Base-by-base conservation (phyloP, 768 basidiomycete genomes). In the Russula brevipes region DNA sequence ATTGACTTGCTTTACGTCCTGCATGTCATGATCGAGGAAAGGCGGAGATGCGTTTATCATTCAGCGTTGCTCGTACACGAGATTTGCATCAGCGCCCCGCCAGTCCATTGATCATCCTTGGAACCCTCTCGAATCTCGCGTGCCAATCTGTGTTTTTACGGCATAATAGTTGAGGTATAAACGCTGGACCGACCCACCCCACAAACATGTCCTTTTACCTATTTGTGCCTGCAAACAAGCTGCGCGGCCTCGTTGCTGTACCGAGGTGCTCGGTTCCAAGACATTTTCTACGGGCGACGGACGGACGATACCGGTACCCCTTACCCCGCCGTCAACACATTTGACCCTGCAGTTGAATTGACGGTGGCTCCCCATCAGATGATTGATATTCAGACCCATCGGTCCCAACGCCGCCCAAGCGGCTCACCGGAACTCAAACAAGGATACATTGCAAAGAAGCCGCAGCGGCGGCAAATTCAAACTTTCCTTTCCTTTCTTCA, bases 101-200 rank as follows among this genome's bases (percentile, higher is more conserved):
- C 56, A 24, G 24, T 24, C 5, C 12, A 30, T 30, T 35, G 45
- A 30, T n/a, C 35, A 31, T 41, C 39, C 17, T 35, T 52, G 17
- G 17, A 36, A 2, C n/a, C 17, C 47, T 31, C 24, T 31, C 24
- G 36, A 57, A 57, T 57, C 61, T 62, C 61, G 4, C 14, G 50
- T 62, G 30, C 36, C 24, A 46, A 62, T 57, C 61, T 57, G n/a
- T 19, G 16, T 30, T 51, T 39, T 63, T 53, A 53, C 61, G 56
- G 50, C 56, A 53, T 47, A 58, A 46, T 52, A 24, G 30, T 52
- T 24, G 36, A 62, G 56, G 61, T 12, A 62, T 56, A 3, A 55
- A 14, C 38, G 14, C n/a, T 31, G 36, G 10, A 24, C 14, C 16
- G 8, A 31, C 30, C 44, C 52, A 46, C 59, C 49, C 59, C 52